Evolutionary conservation across 768 basidiomycete species (phyloP).

Genomic region (Goffeauzyma gilvescens): DNA sequence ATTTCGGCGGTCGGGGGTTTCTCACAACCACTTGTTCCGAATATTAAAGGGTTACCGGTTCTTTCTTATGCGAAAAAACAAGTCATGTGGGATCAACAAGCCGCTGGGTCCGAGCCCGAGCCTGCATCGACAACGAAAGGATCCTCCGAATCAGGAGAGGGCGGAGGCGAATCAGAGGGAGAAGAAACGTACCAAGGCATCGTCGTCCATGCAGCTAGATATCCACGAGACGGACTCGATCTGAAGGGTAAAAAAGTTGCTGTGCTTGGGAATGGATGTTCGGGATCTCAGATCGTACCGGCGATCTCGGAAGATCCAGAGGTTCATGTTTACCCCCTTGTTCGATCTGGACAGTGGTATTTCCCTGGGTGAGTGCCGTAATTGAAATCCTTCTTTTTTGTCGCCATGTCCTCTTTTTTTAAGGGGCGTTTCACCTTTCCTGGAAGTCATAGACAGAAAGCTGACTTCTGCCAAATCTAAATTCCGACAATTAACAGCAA

Average conservation of each 20-base stretch:
- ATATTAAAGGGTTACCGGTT: conserved; percentile 9
- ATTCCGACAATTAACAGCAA: too few relatives aligned
- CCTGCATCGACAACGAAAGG: too few relatives aligned
- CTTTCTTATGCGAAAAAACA: too few relatives aligned
- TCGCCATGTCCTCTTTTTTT: background rate
- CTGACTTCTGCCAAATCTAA: too few relatives aligned
- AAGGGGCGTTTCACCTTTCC: too few relatives aligned
- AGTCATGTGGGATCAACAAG: too few relatives aligned
- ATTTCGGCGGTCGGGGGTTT: conserved; percentile 14
- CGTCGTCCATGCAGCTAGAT: conserved; percentile 11
- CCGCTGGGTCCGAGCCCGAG: too few relatives aligned
- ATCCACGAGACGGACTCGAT: conserved; percentile 10
- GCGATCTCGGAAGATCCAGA: conserved; percentile 10
- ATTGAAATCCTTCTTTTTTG: background rate
- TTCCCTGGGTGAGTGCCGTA: conserved; percentile 4
- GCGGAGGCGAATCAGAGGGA: too few relatives aligned
- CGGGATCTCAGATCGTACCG: conserved; percentile 13
- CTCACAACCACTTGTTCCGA: conserved; percentile 10
- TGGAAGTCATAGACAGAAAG: too few relatives aligned
- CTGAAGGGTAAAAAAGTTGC: conserved; percentile 11
- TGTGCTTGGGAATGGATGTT: conserved; percentile 17
- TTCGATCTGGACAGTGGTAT: conserved; percentile 13
- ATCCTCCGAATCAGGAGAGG: too few relatives aligned
- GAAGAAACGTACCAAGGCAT: conserved; percentile 11
- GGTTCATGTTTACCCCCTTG: conserved; percentile 12